Base-by-base conservation (phyloP, 176 grass and related monocot genomes). In the Rhipidocladum racemiflorum region DNA sequence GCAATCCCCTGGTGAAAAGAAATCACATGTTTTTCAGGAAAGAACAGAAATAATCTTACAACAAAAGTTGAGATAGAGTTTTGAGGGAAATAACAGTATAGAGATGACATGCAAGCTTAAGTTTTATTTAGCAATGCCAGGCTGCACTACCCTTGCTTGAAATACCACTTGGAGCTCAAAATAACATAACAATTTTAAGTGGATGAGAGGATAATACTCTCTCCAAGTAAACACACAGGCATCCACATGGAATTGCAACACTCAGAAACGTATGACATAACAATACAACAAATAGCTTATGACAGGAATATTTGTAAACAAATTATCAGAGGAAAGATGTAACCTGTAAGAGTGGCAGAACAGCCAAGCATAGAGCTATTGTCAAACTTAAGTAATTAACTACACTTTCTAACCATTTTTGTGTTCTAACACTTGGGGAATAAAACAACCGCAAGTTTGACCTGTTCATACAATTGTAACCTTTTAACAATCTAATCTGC, bases 1-100 rank as follows among this genome's bases (percentile, higher is more conserved):
- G 91, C 94, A 8, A 90, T 93, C 44, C 94, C 94, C 94, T 97
- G 86, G 3, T 36, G 21, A 28, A 83, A 85, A 46, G 9, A 78
- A 57, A 85, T 27, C 36, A 25, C 39, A 81, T 9, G 8, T 46
- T 29, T 45, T 65, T 83, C 11, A 79, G 43, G 20, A 68, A 55
- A 14, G 20, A 14, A 59, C 29, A 29, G 15, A 82, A 70, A 63
- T 34, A 29, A 81, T 39, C 29, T 10, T 17, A 25, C 23, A 10
- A 18, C 14, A 57, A 24, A 44, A 36, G 35, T 12, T 44, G 14
- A 25, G 2, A 64, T 35, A 57, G 13, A 11, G 28, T 65, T 72
- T 72, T 20, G 4, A 56, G 0, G 45, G 43, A 24, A 48, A n/a
- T 9, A 76, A 51, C 44, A 87, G 18, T 32, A 5, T 28, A 51